phyloP scores from a whole-genome alignment of 129 eudicot species.

The Centella asiatica region DNA sequence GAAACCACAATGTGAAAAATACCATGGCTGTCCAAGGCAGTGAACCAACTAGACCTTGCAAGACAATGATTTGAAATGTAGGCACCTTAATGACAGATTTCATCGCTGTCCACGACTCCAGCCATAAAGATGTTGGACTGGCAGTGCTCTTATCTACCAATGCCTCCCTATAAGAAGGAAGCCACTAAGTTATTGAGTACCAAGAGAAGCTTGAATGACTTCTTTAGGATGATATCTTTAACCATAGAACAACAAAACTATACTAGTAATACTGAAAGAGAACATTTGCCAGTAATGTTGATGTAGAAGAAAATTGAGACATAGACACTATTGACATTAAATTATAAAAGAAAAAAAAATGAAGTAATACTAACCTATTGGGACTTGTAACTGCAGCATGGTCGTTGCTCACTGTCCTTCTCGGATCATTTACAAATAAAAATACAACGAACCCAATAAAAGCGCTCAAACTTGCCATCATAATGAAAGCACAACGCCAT shows the following conservation, averaged over 20 bases:
- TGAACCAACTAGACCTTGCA: constrained; percentile 94
- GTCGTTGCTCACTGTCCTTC: constrained; percentile 18
- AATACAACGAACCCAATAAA: constrained; percentile 64
- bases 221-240: background rate
- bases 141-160: constrained; percentile 37
- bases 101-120: constrained; percentile 82
- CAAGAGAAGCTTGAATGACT: background rate
- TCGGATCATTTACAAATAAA: constrained; percentile 78
- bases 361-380: constrained; percentile 41
- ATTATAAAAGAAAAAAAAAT: too few species aligned
- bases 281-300: background rate
- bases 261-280: background rate
- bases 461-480: constrained; percentile 62
- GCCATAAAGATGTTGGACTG: constrained; percentile 54
- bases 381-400: constrained; percentile 20
- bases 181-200: background rate
- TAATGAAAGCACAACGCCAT: constrained; percentile 75
- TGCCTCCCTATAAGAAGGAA: constrained; percentile 38
- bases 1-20: constrained; percentile 87
- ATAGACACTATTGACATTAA: background rate
- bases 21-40: constrained; percentile 98
- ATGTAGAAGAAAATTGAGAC: background rate
- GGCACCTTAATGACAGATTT: constrained; percentile 63
- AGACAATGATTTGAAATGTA: constrained; percentile 90
- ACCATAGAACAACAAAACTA: background rate